Percentiles rank a stretch among this genome's conserved stretches.
phyloP scores from a whole-genome alignment of 106 monocot genomes.

The Allium sativum region DNA sequence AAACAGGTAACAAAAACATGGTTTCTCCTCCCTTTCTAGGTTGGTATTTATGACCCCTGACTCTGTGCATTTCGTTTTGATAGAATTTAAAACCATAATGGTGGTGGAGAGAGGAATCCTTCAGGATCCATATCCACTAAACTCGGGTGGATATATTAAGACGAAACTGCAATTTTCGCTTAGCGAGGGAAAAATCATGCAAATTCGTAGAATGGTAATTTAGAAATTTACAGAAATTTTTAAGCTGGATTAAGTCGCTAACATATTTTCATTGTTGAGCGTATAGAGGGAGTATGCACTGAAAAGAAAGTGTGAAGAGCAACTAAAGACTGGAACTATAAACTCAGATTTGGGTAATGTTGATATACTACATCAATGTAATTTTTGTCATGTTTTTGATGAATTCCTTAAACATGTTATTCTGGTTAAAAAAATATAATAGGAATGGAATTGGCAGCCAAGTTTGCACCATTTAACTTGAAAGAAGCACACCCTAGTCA shows the following conservation, averaged over 20 bases:
- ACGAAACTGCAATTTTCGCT: conserved; percentile 65
- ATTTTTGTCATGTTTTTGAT: not conserved
- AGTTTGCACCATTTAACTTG: not conserved
- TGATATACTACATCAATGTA: not conserved
- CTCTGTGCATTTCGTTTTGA: not conserved
- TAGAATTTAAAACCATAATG: conserved; percentile 50
- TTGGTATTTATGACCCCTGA: not conserved
- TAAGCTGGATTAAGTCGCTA: too few relatives aligned
- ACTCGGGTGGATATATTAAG: conserved; percentile 36
- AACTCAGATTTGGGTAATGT: conserved; percentile 20
- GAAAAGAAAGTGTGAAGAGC: conserved; percentile 35
- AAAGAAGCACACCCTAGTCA: not conserved
- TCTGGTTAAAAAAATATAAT: not conserved
- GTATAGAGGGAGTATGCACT: conserved; percentile 53
- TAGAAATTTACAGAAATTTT: not conserved
- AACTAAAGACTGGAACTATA: conserved; percentile 12
- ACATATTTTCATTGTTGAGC: not conserved
- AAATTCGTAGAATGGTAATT: conserved; percentile 56
- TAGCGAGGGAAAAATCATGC: conserved; percentile 39
- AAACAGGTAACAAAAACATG: conserved; percentile 25
- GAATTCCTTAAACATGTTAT: not conserved
- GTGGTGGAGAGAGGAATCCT: conserved; percentile 57
- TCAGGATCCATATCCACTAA: conserved; percentile 41
- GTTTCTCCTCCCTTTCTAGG: not conserved
- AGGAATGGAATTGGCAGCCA: not conserved